A percentile compares a stretch with the other conserved stretches of the same genome.
Conservation (phyloP, 352 stramenopile species). For the Pythium aristosporum region DNA sequence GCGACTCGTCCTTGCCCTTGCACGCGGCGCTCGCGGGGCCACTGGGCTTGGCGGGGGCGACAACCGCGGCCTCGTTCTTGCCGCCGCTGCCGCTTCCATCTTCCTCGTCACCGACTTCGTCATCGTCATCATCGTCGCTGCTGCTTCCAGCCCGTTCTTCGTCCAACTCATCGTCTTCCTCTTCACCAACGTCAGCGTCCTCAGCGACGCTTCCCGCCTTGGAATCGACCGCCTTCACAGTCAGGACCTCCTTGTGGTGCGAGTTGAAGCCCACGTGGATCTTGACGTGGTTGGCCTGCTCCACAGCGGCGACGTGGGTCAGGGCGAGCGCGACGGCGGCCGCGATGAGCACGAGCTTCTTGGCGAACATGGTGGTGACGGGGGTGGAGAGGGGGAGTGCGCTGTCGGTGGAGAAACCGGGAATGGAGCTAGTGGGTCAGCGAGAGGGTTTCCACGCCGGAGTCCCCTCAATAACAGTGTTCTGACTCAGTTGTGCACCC, state of each 20-base stretch:
- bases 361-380: conserved; percentile 25
- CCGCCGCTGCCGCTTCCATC: neutral
- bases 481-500: no score
- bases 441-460: neutral
- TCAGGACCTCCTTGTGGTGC: conserved; percentile 1
- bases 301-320: neutral
- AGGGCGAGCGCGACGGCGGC: conserved; percentile 23
- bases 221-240: conserved; percentile 2
- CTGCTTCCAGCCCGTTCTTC: conserved; percentile 6
- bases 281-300: conserved; percentile 11
- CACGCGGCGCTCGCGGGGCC: conserved; percentile 4
- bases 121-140: conserved; percentile 1
- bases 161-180: neutral
- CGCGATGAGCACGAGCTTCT: conserved; percentile 31
- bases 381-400: neutral
- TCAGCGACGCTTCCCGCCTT: conserved; percentile 6
- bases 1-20: conserved; percentile 15
- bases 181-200: neutral
- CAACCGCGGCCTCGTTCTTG: neutral
- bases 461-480: neutral
- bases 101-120: neutral
- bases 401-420: neutral
- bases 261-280: conserved; percentile 6
- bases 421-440: conserved; percentile 1
- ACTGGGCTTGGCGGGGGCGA: neutral